Base-by-base conservation (phyloP, 129 eudicot genomes). In the Artemisia tridentata region DNA sequence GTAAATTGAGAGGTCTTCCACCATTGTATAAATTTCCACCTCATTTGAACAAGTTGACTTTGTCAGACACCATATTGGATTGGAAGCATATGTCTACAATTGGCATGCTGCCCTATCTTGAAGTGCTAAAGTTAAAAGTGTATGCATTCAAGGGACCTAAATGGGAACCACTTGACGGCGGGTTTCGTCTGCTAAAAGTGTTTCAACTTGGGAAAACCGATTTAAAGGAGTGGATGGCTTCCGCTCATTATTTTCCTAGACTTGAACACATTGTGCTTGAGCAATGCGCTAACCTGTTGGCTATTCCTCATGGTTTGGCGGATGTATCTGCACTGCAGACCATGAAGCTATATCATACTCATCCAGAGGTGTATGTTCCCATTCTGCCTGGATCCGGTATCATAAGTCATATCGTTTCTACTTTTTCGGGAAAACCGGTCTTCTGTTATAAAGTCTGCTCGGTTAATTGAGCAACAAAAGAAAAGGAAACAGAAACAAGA, bases 21-120 rank as follows among this genome's bases (percentile, higher is more conserved):
- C 72, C 53, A 8, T 38, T 38, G 23, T 62, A 76, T 50, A 65
- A 65, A 15, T 84, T 83, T 38, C 92, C 88, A 2, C 76, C 71
- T 1, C 71, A 56, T n/a, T 70, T 86, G 55, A 75, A 75, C 46
- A 78, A 80, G 74, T 61, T 88, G 60, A 84, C 80, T 6, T 47
- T 84, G 21, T 50, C 78, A 3, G 70, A 79, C 63, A 74, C 84
- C 14, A 43, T 50, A 13, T 58, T 80, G 46, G 70, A 67, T 55
- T 87, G 90, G 87, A 74, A 75, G 21, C 57, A 72, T 54, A 79
- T 88, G 90, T 43, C 51, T 16, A 63, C 74, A 0, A 68, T 88
- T 20, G 85, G 78, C 38, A 74, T 72, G 75, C 59, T 84, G 34
- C 86, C 84, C 7, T 64, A 84, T 65, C 90, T 88, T 64, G 84